Percentiles rank a stretch among this genome's conserved stretches.
Evolutionary conservation across 1,284 basidiomycete species (phyloP).

Genomic region (Phlebopus sp.): DNA sequence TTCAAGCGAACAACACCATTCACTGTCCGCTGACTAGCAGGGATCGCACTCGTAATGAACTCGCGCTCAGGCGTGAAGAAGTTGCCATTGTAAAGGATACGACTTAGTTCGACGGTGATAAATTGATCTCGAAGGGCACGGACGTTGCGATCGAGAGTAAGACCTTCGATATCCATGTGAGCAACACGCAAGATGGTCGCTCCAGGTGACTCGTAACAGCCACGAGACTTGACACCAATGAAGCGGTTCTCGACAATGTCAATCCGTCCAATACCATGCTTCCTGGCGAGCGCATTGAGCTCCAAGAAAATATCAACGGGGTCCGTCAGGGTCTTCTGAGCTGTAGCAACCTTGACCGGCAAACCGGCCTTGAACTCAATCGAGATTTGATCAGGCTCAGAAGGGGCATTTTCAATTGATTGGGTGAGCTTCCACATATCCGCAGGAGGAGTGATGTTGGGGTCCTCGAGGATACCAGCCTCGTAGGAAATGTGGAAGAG

Average conservation of each 20-base stretch:
- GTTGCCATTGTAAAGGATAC: conserved; percentile 95
- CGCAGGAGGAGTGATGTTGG: conserved; percentile 89
- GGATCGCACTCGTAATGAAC: conserved; percentile 87
- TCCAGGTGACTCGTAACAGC: conserved; percentile 97
- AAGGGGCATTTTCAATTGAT: conserved; percentile 81
- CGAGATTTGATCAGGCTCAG: conserved; percentile 75
- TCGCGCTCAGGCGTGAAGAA: conserved; percentile 99
- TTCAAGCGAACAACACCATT: conserved; percentile 91
- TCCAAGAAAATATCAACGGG: conserved; percentile 93
- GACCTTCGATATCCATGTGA: conserved; percentile 95
- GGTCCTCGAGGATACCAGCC: conserved; percentile 97
- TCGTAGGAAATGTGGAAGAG: conserved; percentile 99
- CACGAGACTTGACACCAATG: conserved; percentile 98
- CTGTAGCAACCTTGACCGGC: conserved; percentile 75
- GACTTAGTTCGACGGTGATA: conserved; percentile 85
- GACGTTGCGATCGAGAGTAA: conserved; percentile 97
- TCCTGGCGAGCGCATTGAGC: conserved; percentile 90
- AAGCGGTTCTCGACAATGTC: conserved; percentile 99
- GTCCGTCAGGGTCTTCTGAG: conserved; percentile 74
- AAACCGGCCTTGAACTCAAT: conserved; percentile 88
- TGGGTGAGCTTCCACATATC: conserved; percentile 99
- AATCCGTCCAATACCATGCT: conserved; percentile 94
- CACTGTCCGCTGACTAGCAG: conserved; percentile 93
- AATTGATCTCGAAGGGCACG: conserved; percentile 94
- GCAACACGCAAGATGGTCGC: conserved; percentile 95